Base-by-base conservation (phyloP, 2,329 filamentous ascomycete genomes). In the Cryphonectria naterciae region DNA sequence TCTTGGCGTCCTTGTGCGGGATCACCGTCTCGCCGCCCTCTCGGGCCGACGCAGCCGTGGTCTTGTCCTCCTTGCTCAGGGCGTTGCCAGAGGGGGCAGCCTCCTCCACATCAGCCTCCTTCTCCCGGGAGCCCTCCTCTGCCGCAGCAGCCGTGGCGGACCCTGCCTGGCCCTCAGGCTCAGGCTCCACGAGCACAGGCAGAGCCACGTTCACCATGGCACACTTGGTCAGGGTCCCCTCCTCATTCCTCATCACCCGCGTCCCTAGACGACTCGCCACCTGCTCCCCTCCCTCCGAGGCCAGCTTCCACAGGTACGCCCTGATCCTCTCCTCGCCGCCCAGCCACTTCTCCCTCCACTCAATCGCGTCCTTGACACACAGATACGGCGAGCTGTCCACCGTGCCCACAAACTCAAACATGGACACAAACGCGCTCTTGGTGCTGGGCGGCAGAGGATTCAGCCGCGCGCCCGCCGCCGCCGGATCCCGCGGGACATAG, bases 361-460 rank as follows among this genome's bases (percentile, higher is more conserved):
- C 81, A 35, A 97, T 83, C 0, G 92, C 90, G 11, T 92, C 89
- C 11, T 89, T 88, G 22, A 96, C 85, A 76, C 91, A 94, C 1
- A 94, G 82, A 74, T 91, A 95, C 0, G 93, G 88, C 5, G 88
- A 84, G 72, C 88, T 90, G 76, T 98, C 94, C 6, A 90, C 79
- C 0, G 94, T 97, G 15, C 92, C 93, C 3, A 92, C 86, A 73
- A 91, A 95, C 76, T 94, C 88, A 77, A 97, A 97, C 60, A 90
- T 89, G 17, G 79, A 82, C 22, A 93, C 86, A 74, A 93, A 97
- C 0, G 80, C 77, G 11, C 86, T 86, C 75, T 91, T 91, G 7
- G 71, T 62, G 68, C 73, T 80, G 46, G 78, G 78, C 15, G 84
- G 85, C 41, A 87, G 77, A n/a, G 85, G 83, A 43, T 81, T 81